A percentile compares a stretch with the other conserved stretches of the same genome.
Conservation (phyloP, 305 asterid genomes). For the Fraxinus angustifolia region DNA sequence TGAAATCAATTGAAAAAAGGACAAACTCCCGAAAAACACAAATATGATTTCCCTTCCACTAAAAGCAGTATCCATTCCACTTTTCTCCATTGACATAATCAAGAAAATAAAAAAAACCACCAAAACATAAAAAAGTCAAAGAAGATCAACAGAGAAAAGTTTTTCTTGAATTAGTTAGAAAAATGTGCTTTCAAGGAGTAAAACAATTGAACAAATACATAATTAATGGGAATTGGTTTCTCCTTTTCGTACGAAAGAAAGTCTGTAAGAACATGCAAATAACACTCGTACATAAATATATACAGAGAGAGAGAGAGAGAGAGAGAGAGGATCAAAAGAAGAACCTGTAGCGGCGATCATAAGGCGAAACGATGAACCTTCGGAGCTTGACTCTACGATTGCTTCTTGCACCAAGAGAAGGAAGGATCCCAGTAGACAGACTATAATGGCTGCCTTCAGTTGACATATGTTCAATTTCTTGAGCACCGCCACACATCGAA, state of each 20-base stretch:
- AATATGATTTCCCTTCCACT: conserved; percentile 12
- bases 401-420: conserved; percentile 79
- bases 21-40: conserved; percentile 3
- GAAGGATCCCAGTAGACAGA: conserved; percentile 64
- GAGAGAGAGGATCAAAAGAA: neutral
- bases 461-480: conserved; percentile 61
- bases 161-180: neutral
- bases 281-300: neutral
- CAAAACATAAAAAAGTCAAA: neutral
- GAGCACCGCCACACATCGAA: conserved; percentile 64
- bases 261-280: neutral
- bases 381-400: conserved; percentile 57
- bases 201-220: neutral
- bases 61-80: neutral
- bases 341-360: conserved; percentile 77
- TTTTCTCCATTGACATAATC: conserved; percentile 2
- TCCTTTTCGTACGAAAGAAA: neutral
- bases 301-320: neutral
- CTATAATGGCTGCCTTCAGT: conserved; percentile 77
- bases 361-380: conserved; percentile 56
- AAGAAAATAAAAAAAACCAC: neutral
- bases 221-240: neutral
- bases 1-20: conserved; percentile 5
- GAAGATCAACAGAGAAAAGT: neutral
- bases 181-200: neutral